Evolutionary conservation across 495 filamentous ascomycete genomes (phyloP).

Genomic region (Pseudomonodictys pantanalensis): DNA sequence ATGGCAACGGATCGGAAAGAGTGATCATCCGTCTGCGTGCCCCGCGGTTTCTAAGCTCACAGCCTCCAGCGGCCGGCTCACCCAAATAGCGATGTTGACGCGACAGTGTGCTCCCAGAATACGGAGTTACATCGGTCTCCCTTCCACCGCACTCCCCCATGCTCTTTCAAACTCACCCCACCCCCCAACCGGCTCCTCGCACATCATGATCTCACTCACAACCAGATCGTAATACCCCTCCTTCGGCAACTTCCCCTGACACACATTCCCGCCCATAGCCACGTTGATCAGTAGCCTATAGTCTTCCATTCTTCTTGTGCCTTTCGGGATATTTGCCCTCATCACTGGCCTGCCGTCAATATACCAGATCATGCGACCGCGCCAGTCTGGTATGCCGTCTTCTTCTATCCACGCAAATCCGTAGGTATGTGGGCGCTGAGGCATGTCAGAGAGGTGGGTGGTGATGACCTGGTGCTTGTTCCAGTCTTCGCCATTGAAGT

Average conservation of each 20-base stretch:
- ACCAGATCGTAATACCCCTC: conserved; percentile 47
- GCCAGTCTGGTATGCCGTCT: conserved; percentile 32
- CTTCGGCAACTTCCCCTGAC: conserved; percentile 39
- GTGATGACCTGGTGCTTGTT: conserved; percentile 46
- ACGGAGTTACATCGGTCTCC: conserved; percentile 34
- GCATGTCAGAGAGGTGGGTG: conserved; percentile 37
- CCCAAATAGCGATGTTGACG: background rate
- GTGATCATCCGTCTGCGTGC: too few species aligned
- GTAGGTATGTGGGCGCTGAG: conserved; percentile 34
- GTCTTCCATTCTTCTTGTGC: conserved; percentile 45
- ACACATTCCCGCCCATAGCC: conserved; percentile 50
- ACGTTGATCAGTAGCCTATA: conserved; percentile 45
- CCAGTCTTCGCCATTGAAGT: conserved; percentile 44
- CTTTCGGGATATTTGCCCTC: conserved; percentile 43
- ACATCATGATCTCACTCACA: conserved; percentile 42
- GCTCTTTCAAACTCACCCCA: conserved; percentile 44
- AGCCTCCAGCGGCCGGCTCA: background rate
- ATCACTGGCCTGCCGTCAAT: conserved; percentile 46
- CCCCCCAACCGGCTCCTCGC: conserved; percentile 42
- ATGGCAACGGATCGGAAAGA: too few species aligned
- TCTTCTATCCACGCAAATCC: conserved; percentile 46
- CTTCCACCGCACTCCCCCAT: conserved; percentile 40
- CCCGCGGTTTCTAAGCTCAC: too few species aligned
- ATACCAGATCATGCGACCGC: conserved; percentile 44
- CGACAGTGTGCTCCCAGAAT: background rate